phyloP scores from a whole-genome alignment of 768 basidiomycete genomes.

The Boletellus emodensis region DNA sequence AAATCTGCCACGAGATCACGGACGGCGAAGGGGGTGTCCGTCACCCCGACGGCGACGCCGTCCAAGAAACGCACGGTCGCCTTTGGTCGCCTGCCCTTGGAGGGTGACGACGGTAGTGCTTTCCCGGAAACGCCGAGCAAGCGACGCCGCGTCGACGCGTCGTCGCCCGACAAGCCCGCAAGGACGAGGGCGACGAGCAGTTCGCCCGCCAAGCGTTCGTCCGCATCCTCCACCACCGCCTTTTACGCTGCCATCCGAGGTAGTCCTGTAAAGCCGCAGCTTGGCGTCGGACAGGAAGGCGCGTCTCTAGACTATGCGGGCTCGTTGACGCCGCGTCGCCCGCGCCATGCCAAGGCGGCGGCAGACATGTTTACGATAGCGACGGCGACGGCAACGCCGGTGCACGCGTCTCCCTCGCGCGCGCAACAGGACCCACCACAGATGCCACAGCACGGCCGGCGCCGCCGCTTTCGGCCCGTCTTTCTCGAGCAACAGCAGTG shows the following conservation, averaged over 20 bases:
- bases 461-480: constrained; percentile 44
- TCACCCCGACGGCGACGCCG: constrained; percentile 12
- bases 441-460: no score
- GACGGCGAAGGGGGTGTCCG: background rate
- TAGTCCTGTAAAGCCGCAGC: constrained; percentile 1
- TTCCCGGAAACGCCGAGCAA: constrained; percentile 43
- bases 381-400: constrained; percentile 1
- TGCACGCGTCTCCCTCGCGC: background rate
- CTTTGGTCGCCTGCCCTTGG: constrained; percentile 9
- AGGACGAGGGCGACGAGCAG: background rate
- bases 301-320: constrained; percentile 4
- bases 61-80: constrained; percentile 33
- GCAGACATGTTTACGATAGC: background rate
- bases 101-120: constrained; percentile 23
- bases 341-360: constrained; percentile 8
- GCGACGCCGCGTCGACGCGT: constrained; percentile 31
- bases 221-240: constrained; percentile 2
- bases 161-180: constrained; percentile 8
- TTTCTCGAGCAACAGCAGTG: constrained; percentile 51
- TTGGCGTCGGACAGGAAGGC: background rate
- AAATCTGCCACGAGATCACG: constrained; percentile 19
- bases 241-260: constrained; percentile 20
- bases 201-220: constrained; percentile 9
- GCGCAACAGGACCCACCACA: no score
- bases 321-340: constrained; percentile 25